Conservation (phyloP, 2,329 filamentous ascomycete species). For the Exophiala sp. region DNA sequence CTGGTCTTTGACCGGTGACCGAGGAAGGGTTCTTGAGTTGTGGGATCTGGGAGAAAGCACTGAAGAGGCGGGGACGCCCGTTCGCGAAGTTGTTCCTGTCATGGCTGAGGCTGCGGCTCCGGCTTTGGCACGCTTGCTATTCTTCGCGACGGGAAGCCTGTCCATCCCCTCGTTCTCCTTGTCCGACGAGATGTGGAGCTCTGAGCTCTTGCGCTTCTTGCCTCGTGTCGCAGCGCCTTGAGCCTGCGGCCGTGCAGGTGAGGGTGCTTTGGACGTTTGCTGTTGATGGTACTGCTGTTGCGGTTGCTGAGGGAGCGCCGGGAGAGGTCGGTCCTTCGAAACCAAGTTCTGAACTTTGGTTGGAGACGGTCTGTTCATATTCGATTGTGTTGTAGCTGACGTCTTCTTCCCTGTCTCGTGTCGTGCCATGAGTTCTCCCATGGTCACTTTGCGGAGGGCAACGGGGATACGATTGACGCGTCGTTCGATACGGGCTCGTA, state of each 20-base stretch:
- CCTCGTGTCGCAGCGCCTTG: constrained; percentile 18
- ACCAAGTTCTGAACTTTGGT: constrained; percentile 17
- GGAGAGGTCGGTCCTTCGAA: constrained; percentile 30
- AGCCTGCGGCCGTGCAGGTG: constrained; percentile 31
- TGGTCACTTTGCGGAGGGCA: constrained; percentile 68
- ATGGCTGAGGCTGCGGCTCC: constrained; percentile 36
- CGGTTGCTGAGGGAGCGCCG: constrained; percentile 28
- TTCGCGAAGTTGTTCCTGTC: constrained; percentile 36
- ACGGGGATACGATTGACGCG: constrained; percentile 87
- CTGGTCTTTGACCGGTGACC: constrained; percentile 48
- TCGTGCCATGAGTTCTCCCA: constrained; percentile 61
- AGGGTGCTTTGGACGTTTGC: constrained; percentile 27
- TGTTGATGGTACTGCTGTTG: constrained; percentile 26
- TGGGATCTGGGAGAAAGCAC: constrained; percentile 77
- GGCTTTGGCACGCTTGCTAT: constrained; percentile 39
- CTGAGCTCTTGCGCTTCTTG: constrained; percentile 30
- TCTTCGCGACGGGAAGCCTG: constrained; percentile 63
- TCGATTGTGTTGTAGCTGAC: constrained; percentile 27
- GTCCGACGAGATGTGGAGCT: constrained; percentile 43
- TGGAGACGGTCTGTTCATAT: not conserved
- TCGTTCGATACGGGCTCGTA: constrained; percentile 81
- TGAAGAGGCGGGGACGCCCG: constrained; percentile 44
- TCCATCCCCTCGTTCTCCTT: constrained; percentile 64
- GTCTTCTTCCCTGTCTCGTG: constrained; percentile 37
- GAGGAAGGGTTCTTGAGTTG: constrained; percentile 64